A percentile compares a stretch with the other conserved stretches of the same genome.
Conservation (phyloP, 139 green algal species). For the Closterium sp. region DNA sequence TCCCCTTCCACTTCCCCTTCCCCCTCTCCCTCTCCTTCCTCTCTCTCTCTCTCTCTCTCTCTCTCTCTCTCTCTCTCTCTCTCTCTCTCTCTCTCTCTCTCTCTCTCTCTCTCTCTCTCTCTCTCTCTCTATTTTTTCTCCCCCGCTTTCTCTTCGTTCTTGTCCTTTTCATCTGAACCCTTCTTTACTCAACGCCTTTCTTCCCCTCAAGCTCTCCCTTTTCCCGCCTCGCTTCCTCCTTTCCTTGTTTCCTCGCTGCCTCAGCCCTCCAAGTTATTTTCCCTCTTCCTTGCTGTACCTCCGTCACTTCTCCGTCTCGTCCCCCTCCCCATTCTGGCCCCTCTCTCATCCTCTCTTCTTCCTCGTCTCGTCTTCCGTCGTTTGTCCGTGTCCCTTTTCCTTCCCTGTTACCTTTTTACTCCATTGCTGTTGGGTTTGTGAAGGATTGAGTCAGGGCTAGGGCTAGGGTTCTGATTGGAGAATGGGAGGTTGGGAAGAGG, state of each 20-base stretch:
- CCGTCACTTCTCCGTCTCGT: no score
- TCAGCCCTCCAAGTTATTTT: no score
- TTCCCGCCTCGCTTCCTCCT: not conserved
- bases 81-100: constrained; percentile 8
- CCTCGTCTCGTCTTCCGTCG: not conserved
- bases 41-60: not conserved
- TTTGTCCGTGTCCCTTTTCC: not conserved
- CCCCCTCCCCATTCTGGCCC: not conserved
- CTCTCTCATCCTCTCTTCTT: not conserved
- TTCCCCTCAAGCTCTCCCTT: not conserved
- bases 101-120: constrained; percentile 14
- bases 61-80: constrained; percentile 12
- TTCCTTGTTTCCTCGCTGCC: not conserved
- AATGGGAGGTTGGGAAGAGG: no score
- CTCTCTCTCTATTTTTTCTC: not conserved
- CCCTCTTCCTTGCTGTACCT: not conserved
- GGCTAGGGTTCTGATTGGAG: not conserved
- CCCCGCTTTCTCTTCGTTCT: not conserved
- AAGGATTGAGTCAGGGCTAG: not conserved
- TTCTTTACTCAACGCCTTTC: not conserved
- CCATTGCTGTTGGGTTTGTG: no score
- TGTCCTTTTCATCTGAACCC: not conserved
- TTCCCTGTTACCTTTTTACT: no score
- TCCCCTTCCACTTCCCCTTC: not conserved
- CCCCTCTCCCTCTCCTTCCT: not conserved